A percentile compares a stretch with the other conserved stretches of the same genome.
These are phyloP conservation scores for Aspergillus tamarii DNA, from an alignment of 2,329 filamentous ascomycete species.

Conservation along the genomic window DNA sequence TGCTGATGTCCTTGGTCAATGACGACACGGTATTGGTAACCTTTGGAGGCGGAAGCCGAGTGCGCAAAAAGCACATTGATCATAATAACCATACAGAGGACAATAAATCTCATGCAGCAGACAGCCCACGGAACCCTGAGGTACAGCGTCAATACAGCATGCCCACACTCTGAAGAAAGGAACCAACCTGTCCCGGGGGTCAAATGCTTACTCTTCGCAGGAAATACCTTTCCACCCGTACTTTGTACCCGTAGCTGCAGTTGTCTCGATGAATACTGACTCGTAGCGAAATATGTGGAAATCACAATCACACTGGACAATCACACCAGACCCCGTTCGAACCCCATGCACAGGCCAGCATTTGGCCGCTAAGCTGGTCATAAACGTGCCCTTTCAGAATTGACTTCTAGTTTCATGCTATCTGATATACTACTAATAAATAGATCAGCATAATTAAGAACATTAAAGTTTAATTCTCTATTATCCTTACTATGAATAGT, in stretches of 20 bases:
- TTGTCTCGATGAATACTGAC: constrained; percentile 40
- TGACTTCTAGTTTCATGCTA: no score
- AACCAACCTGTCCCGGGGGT: constrained; percentile 34
- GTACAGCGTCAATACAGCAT: background rate
- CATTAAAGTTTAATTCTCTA: no score
- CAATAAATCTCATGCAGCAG: constrained; percentile 51
- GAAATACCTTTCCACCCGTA: constrained; percentile 48
- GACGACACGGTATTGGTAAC: constrained; percentile 47
- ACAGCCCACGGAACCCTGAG: constrained; percentile 51
- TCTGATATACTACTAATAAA: no score
- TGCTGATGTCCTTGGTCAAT: constrained; percentile 52
- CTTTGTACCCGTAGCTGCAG: constrained; percentile 42
- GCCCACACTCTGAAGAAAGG: background rate
- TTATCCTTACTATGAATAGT: no score
- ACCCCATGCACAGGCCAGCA: constrained; percentile 48
- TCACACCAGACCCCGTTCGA: constrained; percentile 48
- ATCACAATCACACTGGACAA: constrained; percentile 43
- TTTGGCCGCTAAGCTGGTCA: constrained; percentile 46
- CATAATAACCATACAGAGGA: constrained; percentile 38
- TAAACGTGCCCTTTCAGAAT: constrained; percentile 38
- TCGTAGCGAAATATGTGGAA: constrained; percentile 46
- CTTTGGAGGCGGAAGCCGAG: constrained; percentile 40
- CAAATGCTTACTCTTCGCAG: constrained; percentile 47
- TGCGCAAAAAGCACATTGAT: constrained; percentile 38
- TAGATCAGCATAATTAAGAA: no score